phyloP scores from a whole-genome alignment of 495 filamentous ascomycete species.

The Hypoxylon fragiforme region DNA sequence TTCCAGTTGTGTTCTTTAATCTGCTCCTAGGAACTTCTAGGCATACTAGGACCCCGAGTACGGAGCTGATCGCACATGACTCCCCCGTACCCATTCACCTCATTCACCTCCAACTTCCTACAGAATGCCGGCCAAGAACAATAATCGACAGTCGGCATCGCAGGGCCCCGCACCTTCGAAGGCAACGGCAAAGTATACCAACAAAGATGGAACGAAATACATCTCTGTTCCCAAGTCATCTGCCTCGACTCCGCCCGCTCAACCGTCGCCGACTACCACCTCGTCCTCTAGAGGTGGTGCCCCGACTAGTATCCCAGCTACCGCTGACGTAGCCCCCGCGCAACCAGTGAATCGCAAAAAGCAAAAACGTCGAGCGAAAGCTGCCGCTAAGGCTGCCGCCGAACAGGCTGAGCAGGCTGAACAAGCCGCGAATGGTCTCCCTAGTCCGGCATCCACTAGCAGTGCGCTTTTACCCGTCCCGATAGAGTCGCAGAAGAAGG shows the following conservation, averaged over 20 bases:
- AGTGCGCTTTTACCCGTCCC: conserved; percentile 35
- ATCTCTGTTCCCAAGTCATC: conserved; percentile 65
- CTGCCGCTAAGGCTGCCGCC: conserved; percentile 70
- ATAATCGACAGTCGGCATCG: conserved; percentile 45
- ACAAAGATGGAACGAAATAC: conserved; percentile 70
- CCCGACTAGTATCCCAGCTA: conserved; percentile 29
- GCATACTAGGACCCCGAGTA: too few relatives aligned
- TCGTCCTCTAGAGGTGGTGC: conserved; percentile 39
- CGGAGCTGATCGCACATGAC: conserved; percentile 38
- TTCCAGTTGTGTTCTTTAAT: background rate
- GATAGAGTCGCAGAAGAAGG: conserved; percentile 33
- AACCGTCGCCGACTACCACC: conserved; percentile 50
- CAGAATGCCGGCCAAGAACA: conserved; percentile 57
- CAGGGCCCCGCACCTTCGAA: conserved; percentile 46
- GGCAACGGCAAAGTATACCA: conserved; percentile 60
- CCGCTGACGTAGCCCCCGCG: conserved; percentile 33
- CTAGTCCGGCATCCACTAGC: conserved; percentile 42
- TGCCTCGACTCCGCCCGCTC: conserved; percentile 54
- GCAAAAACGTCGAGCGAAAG: conserved; percentile 81
- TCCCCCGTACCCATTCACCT: conserved; percentile 32
- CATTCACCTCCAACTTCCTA: conserved; percentile 18
- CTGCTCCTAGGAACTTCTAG: background rate
- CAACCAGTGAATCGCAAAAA: conserved; percentile 84
- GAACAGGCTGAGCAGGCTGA: conserved; percentile 39
- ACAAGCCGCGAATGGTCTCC: conserved; percentile 45